phyloP scores from a whole-genome alignment of 345 rosid species.

The Gossypium turneri region DNA sequence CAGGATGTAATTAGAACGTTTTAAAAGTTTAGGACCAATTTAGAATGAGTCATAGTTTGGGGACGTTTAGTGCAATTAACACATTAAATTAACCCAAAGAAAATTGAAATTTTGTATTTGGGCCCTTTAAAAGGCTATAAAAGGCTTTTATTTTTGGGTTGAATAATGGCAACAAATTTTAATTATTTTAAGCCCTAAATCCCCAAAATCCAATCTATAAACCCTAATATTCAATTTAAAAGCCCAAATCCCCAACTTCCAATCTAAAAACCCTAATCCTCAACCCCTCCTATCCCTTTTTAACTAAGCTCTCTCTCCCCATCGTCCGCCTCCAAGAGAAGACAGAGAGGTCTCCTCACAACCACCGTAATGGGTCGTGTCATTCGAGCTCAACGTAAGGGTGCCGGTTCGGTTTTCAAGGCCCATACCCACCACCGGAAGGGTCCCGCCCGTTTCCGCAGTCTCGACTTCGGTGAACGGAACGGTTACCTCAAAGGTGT shows the following conservation, averaged over 20 bases:
- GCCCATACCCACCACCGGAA: constrained; percentile 78
- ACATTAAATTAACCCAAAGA: no score
- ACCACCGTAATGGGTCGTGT: constrained; percentile 53
- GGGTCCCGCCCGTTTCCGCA: constrained; percentile 66
- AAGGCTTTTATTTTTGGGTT: neutral
- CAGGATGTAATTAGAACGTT: no score
- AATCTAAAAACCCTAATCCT: neutral
- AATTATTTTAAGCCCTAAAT: neutral
- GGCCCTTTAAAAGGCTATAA: neutral
- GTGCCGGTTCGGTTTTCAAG: constrained; percentile 73
- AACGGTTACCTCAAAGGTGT: constrained; percentile 66
- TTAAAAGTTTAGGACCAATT: no score
- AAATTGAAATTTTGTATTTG: neutral
- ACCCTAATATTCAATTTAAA: neutral
- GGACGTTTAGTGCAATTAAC: no score
- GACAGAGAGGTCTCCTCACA: neutral
- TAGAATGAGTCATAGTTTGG: no score
- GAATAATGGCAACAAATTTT: neutral
- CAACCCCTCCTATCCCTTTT: neutral
- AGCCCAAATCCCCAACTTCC: no score
- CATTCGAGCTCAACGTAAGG: constrained; percentile 70
- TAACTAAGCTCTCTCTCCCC: neutral
- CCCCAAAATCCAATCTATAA: neutral
- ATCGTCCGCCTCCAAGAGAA: neutral
- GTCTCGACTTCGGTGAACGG: constrained; percentile 69